These are phyloP conservation scores for Malassezia psittaci DNA, from an alignment of 1,284 basidiomycete genomes.

Conservation along the genomic window DNA sequence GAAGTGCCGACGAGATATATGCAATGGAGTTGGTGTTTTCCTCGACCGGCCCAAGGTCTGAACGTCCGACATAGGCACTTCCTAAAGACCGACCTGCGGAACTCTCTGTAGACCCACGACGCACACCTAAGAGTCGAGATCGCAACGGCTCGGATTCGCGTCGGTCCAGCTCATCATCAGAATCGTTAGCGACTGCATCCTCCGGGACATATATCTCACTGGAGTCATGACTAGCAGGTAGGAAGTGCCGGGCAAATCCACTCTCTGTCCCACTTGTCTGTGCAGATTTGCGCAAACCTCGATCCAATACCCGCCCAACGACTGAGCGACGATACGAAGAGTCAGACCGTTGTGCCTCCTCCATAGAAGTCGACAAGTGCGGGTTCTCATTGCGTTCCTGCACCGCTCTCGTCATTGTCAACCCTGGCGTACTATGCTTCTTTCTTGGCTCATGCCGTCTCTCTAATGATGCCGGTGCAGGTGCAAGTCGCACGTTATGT, in stretches of 20 bases:
- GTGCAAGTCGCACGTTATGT: conserved; percentile 29
- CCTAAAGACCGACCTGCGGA: conserved; percentile 9
- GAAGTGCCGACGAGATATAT: not conserved
- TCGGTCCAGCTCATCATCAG: conserved; percentile 17
- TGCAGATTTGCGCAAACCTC: not conserved
- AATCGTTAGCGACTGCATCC: conserved; percentile 10
- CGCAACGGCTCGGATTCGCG: not conserved
- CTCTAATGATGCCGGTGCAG: conserved; percentile 1
- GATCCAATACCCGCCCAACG: conserved; percentile 8
- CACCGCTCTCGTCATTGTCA: too few relatives aligned
- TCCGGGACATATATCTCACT: not conserved
- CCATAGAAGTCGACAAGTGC: too few relatives aligned
- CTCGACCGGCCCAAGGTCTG: conserved; percentile 10
- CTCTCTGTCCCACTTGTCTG: not conserved
- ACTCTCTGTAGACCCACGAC: conserved; percentile 8
- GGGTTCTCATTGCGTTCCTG: too few relatives aligned
- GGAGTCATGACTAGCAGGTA: not conserved
- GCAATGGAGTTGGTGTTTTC: not conserved
- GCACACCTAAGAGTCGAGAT: conserved; percentile 2
- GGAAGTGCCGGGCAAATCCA: not conserved
- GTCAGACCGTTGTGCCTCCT: too few relatives aligned
- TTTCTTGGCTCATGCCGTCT: too few relatives aligned
- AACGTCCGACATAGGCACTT: conserved; percentile 5
- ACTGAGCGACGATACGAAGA: conserved; percentile 1
- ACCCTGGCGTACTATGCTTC: too few relatives aligned